Evolutionary conservation across 768 basidiomycete genomes (phyloP), one percentile per base, ranked within the genome.

Genomic region (Cystobasidiopsis lactophilus): DNA sequence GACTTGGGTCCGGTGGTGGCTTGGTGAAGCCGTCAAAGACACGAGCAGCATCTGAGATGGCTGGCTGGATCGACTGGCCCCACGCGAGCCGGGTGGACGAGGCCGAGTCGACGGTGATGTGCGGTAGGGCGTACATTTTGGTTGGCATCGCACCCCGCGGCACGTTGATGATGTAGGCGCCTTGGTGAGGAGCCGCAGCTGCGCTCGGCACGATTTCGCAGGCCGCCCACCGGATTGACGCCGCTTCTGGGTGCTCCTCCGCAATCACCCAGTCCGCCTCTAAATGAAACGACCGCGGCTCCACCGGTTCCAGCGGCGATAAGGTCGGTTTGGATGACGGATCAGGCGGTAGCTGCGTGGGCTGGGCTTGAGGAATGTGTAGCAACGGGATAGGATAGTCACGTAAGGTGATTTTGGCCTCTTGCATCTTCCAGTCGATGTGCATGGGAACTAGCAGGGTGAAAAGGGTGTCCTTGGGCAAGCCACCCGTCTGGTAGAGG

Each of bases 141-240:
- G 89, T 81, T 0, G 89, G 82, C 82, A 88, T 91, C 53, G 85
- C 79, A 0, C 86, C 89, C 66, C 89, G 93, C 1, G 86, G 85
- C 31, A 91, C 72, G 18, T 18, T 27, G 1, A 63, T 52, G 40
- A 58, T 53, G 18, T 53, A 54, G 16, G 37, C 21, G 24, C 9
- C 52, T 4, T 23, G 35, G 18, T 16, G n/a, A 39, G 67, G 57
- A 38, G 88, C 66, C 24, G 69, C 69, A 44, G 88, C 72, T 4
- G 74, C 71, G 24, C 50, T 41, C n/a, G 74, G 72, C 46, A 80
- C 68, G 56, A 93, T 71, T 3, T 72, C 69, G 59, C 78, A 82
- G 16, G 76, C 65, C 21, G 85, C 69, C 2, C 54, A 49, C 0
- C 63, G 59, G 13, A 62, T 52, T 2, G 61, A 54, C 11, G 60